Conservation (phyloP, 202 grass and related monocot species). For the Setaria viridis region DNA sequence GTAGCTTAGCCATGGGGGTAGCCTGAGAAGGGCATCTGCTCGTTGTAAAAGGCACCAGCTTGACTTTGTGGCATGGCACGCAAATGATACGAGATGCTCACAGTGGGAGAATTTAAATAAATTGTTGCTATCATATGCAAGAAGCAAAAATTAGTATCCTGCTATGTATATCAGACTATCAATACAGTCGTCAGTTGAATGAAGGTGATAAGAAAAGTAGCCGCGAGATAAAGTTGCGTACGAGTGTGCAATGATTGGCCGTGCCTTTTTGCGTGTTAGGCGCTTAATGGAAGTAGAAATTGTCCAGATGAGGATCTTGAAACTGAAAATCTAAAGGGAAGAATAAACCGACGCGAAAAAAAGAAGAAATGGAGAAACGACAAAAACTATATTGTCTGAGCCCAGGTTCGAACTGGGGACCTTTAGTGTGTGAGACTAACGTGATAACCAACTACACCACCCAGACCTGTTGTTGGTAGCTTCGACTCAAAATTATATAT, state of each 20-base stretch:
- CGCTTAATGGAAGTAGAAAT: too few relatives aligned
- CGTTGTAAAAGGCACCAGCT: too few relatives aligned
- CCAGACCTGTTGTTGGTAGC: accelerated
- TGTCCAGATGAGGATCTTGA: too few relatives aligned
- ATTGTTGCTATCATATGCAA: not conserved
- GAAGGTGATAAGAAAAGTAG: not conserved
- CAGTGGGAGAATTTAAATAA: not conserved
- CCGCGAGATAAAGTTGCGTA: not conserved
- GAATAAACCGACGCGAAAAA: not conserved
- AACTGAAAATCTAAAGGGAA: not conserved
- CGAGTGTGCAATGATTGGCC: too few relatives aligned
- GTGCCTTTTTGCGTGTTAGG: not conserved
- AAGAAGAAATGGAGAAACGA: too few relatives aligned
- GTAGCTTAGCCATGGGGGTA: too few relatives aligned
- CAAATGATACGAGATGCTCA: not conserved
- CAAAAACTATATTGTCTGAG: conserved; percentile 31
- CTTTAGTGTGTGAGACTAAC: conserved; percentile 91
- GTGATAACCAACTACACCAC: conserved; percentile 52
- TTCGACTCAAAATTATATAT: too few relatives aligned
- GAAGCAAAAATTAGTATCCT: not conserved
- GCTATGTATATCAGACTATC: too few relatives aligned
- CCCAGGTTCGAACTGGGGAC: conserved; percentile 91
- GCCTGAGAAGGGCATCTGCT: not conserved
- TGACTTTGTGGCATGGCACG: not conserved
- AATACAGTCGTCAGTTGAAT: not conserved